Percentiles rank a stretch among this genome's conserved stretches.
These are phyloP conservation scores for Zygosaccharomyces bisporus DNA, from an alignment of 805 yeast species.

Conservation along the genomic window DNA sequence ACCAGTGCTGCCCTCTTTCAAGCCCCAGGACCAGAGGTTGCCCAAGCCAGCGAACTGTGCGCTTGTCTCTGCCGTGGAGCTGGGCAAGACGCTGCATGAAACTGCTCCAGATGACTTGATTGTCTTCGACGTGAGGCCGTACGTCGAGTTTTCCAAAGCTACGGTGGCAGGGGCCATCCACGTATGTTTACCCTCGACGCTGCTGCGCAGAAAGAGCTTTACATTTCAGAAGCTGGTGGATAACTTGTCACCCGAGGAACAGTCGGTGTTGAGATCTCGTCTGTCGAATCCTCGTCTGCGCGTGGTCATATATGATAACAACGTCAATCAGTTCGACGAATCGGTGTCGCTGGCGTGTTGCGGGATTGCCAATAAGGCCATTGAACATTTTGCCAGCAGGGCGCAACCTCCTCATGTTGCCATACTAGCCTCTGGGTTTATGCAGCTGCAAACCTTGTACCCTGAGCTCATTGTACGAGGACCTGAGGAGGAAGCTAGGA, in stretches of 20 bases:
- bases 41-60: slow-evolving; percentile 23
- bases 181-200: slow-evolving; percentile 85
- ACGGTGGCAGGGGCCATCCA: slow-evolving; percentile 64
- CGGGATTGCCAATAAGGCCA: slow-evolving; percentile 29
- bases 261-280: slow-evolving; percentile 9
- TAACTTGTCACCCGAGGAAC: slow-evolving; percentile 53
- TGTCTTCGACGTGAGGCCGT: slow-evolving; percentile 67
- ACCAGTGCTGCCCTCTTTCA: slow-evolving; percentile 23
- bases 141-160: slow-evolving; percentile 59
- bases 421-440: slow-evolving; percentile 24
- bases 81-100: slow-evolving; percentile 15
- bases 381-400: slow-evolving; percentile 13
- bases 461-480: slow-evolving; percentile 15
- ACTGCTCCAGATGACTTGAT: slow-evolving; percentile 13
- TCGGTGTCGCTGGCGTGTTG: slow-evolving; percentile 28
- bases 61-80: slow-evolving; percentile 22
- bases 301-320: slow-evolving; percentile 29
- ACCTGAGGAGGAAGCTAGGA: slow-evolving; percentile 6
- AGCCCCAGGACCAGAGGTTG: slow-evolving; percentile 26
- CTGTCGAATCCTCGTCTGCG: slow-evolving; percentile 16
- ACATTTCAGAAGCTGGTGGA: slow-evolving; percentile 58
- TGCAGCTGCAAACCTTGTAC: slow-evolving; percentile 18
- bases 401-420: slow-evolving; percentile 10
- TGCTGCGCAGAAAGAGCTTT: slow-evolving; percentile 71
- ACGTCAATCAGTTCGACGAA: slow-evolving; percentile 21